Evolutionary conservation across 2,329 filamentous ascomycete species (phyloP).

Genomic region (Pseudonectria foliicola): DNA sequence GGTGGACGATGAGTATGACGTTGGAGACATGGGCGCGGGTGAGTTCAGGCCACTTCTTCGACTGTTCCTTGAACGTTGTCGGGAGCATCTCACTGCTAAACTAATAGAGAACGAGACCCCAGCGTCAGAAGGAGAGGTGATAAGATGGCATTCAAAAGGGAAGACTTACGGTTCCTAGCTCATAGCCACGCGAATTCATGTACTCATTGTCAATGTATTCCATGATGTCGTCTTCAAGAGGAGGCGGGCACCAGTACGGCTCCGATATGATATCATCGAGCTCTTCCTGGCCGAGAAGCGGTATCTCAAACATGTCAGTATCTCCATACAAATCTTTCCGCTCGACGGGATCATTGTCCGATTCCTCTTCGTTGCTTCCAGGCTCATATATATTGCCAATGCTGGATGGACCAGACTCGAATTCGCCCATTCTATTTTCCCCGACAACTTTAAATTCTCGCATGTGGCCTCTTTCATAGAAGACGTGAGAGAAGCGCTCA

Average conservation of each 20-base stretch:
- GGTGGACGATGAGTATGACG: constrained; percentile 43
- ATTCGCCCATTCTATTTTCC: not conserved
- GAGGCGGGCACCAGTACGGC: constrained; percentile 9
- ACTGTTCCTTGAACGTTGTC: constrained; percentile 44
- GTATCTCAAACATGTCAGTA: constrained; percentile 4
- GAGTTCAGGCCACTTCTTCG: constrained; percentile 44
- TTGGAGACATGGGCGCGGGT: constrained; percentile 43
- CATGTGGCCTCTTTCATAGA: constrained; percentile 20
- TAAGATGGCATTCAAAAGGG: too few relatives aligned
- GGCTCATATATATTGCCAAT: not conserved
- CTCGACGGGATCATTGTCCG: not conserved
- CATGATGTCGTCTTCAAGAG: constrained; percentile 29
- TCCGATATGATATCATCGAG: constrained; percentile 22
- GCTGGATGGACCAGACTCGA: not conserved
- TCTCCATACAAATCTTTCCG: constrained; percentile 9
- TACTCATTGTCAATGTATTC: constrained; percentile 30
- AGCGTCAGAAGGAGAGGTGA: too few relatives aligned
- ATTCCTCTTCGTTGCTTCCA: not conserved
- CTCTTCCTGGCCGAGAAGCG: constrained; percentile 5
- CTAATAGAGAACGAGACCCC: too few relatives aligned
- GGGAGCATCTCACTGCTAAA: constrained; percentile 35
- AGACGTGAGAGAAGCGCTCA: constrained; percentile 25
- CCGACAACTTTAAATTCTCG: not conserved
- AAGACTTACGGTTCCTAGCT: constrained; percentile 45
- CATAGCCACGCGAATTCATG: constrained; percentile 36